These are phyloP conservation scores for Mucor mucedo DNA, from an alignment of 371 early-diverging fungal species.

Conservation along the genomic window DNA sequence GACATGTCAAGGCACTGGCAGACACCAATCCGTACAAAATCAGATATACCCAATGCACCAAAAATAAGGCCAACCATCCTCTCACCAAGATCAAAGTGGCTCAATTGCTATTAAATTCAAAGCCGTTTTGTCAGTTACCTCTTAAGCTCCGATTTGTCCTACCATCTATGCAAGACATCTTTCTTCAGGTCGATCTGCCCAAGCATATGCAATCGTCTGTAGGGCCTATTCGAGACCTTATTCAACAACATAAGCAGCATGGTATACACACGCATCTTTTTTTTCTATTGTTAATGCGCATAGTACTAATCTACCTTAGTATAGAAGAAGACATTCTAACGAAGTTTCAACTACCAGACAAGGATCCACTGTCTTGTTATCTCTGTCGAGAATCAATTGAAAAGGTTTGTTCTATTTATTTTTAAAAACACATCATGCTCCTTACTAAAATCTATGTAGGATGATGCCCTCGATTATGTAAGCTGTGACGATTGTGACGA, in stretches of 20 bases:
- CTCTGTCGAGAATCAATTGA: slow-evolving; percentile 8
- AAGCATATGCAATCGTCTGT: slow-evolving; percentile 20
- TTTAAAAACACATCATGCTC: background rate
- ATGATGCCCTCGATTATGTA: slow-evolving; percentile 12
- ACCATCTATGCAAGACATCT: slow-evolving; percentile 10
- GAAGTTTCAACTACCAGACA: background rate
- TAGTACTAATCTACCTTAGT: background rate
- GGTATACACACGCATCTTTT: slow-evolving; percentile 2
- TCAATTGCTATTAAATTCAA: slow-evolving; percentile 25
- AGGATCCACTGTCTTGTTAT: background rate
- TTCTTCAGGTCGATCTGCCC: slow-evolving; percentile 25
- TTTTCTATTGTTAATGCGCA: background rate
- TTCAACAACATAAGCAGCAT: background rate
- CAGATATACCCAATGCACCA: slow-evolving; percentile 3
- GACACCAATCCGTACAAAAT: background rate
- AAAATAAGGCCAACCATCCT: slow-evolving; percentile 8
- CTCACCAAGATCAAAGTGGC: slow-evolving; percentile 31
- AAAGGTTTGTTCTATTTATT: slow-evolving; percentile 9
- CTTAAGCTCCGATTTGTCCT: slow-evolving; percentile 27
- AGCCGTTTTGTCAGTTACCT: slow-evolving; percentile 24
- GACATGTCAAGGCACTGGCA: slow-evolving; percentile 19
- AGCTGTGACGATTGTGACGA: slow-evolving; percentile 11
- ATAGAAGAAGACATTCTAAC: background rate
- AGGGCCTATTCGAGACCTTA: slow-evolving; percentile 18
- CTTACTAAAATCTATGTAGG: background rate